Conservation (phyloP, 2,329 filamentous ascomycete genomes). For the Elsinoe australis region DNA sequence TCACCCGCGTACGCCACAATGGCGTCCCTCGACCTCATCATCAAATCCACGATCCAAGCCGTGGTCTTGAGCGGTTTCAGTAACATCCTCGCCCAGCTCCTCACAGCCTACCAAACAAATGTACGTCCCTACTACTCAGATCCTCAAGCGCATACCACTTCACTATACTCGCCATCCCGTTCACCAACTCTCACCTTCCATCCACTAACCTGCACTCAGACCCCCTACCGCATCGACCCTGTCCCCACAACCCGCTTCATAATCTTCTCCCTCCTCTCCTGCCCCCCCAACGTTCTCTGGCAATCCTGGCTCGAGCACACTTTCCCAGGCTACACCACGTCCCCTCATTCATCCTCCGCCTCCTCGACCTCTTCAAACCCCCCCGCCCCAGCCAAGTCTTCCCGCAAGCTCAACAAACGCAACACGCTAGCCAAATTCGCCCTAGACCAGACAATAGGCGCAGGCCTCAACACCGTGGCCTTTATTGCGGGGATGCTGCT, state of each 20-base stretch:
- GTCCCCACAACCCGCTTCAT: slow-evolving; percentile 68
- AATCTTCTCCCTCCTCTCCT: slow-evolving; percentile 62
- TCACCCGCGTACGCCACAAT: neutral
- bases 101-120: slow-evolving; percentile 54
- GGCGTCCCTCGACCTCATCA: slow-evolving; percentile 32
- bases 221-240: slow-evolving; percentile 55
- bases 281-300: slow-evolving; percentile 81
- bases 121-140: slow-evolving; percentile 35
- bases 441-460: slow-evolving; percentile 62
- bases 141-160: too few species aligned
- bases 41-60: slow-evolving; percentile 57
- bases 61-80: slow-evolving; percentile 58
- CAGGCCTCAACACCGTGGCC: slow-evolving; percentile 56
- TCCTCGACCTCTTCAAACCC: slow-evolving; percentile 14
- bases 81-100: slow-evolving; percentile 64
- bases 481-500: slow-evolving; percentile 55
- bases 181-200: slow-evolving; percentile 17
- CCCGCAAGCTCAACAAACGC: slow-evolving; percentile 42
- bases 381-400: slow-evolving; percentile 3
- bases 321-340: slow-evolving; percentile 55
- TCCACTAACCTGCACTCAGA: slow-evolving; percentile 36
- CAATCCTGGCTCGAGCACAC: slow-evolving; percentile 67
- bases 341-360: slow-evolving; percentile 28
- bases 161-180: too few species aligned
- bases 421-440: slow-evolving; percentile 61